These are phyloP conservation scores for Cyclanthera cordifolia DNA, from an alignment of 306 rosid genomes.

Conservation along the genomic window DNA sequence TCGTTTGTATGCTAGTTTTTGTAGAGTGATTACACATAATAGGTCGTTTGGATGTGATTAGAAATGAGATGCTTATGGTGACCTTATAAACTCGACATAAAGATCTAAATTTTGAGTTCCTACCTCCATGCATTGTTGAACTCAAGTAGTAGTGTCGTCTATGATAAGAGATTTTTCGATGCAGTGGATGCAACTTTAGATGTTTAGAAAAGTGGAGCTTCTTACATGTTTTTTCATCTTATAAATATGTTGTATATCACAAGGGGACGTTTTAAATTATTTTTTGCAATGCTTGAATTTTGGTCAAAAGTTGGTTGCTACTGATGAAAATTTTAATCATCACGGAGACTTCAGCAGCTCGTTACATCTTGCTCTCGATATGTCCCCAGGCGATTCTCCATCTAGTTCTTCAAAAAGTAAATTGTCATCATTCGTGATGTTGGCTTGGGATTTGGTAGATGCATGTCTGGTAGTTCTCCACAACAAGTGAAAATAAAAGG, in stretches of 20 bases:
- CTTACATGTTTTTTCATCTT: slow-evolving; percentile 2
- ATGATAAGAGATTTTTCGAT: not conserved
- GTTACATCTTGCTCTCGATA: slow-evolving; percentile 48
- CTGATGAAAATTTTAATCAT: slow-evolving; percentile 66
- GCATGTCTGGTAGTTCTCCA: slow-evolving; percentile 62
- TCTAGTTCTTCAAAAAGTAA: slow-evolving; percentile 71
- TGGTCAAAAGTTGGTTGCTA: slow-evolving; percentile 53
- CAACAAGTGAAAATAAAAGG: slow-evolving; percentile 74
- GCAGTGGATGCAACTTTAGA: not conserved
- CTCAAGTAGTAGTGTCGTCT: not conserved
- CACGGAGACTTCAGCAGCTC: slow-evolving; percentile 59
- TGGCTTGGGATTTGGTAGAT: slow-evolving; percentile 60
- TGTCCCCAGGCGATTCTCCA: slow-evolving; percentile 78
- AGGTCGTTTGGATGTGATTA: too few relatives aligned
- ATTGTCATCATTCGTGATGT: slow-evolving; percentile 38
- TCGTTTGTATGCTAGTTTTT: too few relatives aligned
- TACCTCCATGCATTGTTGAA: not conserved
- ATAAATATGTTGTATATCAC: slow-evolving; percentile 27
- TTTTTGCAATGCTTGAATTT: slow-evolving; percentile 56
- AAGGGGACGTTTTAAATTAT: slow-evolving; percentile 52
- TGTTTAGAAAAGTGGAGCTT: not conserved
- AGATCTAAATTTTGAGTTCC: not conserved
- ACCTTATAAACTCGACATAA: not conserved
- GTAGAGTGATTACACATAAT: too few relatives aligned
- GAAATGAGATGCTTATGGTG: not conserved